These are phyloP conservation scores for Glaciozyma martinii DNA, from an alignment of 768 basidiomycete species.

Conservation along the genomic window DNA sequence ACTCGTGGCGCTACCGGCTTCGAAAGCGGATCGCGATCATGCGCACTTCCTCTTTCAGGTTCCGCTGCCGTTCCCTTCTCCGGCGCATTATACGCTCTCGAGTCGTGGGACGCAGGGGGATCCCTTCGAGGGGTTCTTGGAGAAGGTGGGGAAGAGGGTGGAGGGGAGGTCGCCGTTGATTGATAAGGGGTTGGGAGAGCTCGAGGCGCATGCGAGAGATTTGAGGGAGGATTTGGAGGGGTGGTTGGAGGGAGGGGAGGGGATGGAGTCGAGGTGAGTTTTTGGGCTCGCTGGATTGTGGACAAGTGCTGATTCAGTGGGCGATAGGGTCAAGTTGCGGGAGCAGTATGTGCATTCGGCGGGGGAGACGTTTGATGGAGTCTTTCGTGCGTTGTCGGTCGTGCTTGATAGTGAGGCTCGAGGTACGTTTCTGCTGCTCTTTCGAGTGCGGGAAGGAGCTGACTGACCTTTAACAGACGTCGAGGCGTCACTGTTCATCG, in stretches of 20 bases:
- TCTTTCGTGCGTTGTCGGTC: not conserved
- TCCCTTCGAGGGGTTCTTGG: constrained; percentile 29
- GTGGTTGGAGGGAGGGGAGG: constrained; percentile 13
- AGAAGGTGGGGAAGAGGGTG: constrained; percentile 17
- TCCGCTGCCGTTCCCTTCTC: constrained; percentile 17
- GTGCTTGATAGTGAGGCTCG: not conserved
- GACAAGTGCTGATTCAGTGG: not conserved
- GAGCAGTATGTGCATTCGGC: constrained; percentile 7
- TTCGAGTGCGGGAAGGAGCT: not conserved
- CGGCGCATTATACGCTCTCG: constrained; percentile 1
- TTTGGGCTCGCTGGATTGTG: not conserved
- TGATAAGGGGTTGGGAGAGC: constrained; percentile 16
- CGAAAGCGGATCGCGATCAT: constrained; percentile 9
- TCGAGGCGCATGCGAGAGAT: constrained; percentile 19
- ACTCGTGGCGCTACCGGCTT: not conserved
- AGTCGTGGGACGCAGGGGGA: not conserved
- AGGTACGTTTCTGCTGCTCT: not conserved
- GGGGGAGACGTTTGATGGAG: constrained; percentile 3
- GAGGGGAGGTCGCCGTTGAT: constrained; percentile 22
- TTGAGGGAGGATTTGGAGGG: constrained; percentile 16
- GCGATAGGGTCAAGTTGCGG: constrained; percentile 1
- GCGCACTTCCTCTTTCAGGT: constrained; percentile 22
- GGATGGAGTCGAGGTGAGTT: not conserved
- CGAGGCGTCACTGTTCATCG: constrained; percentile 13
- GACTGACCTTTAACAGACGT: not conserved